Evolutionary conservation across 2,329 filamentous ascomycete species (phyloP), one percentile per base, ranked within the genome.

Genomic region (Penicillium crustosum): DNA sequence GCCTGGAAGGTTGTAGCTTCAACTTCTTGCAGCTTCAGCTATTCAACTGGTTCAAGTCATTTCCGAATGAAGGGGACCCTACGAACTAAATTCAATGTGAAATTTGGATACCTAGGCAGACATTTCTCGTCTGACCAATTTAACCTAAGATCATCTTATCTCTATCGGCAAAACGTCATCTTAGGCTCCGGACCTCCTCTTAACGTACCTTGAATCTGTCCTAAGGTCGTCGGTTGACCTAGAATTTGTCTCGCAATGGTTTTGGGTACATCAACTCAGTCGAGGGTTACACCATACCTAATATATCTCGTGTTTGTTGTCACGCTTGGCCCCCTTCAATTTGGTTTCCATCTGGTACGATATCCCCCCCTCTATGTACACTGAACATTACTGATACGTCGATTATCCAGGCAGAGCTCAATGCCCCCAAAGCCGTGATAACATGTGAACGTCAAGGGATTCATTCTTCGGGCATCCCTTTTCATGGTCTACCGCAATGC

Each of bases 351-450:
- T 76, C 77, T 97, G 73, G 92, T 94, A 83, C 70, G 78, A 38
- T 55, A n/a, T 12, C 23, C 21, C 6, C 35, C 19, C 31, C 53
- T n/a, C 49, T 27, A 44, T 53, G 9, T 33, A 25, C 17, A 39
- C 25, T 19, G 33, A 31, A 12, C n/a, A 38, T 9, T 43, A 49
- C 27, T 43, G 10, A 53, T 52, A 53, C 21, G 41, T 31, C 35
- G 19, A 42, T 5, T 19, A 33, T 6, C 6, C 68, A 93, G 93
- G 90, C 92, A 66, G 94, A 97, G 75, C 85, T 99, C 62, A 99
- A 99, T 74, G 91, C 93, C 9, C 94, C 94, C 9, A 89, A 97
- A 82, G 89, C 93, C 80, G 91, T 95, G 69, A 89, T 99, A 68
- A 95, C 90, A 57, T 97, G 94, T 79, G 86, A 86, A 66, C 86